Evolutionary conservation across 1,284 basidiomycete genomes (phyloP), one percentile per base, ranked within the genome.

Genomic region (Fomes fomentarius): DNA sequence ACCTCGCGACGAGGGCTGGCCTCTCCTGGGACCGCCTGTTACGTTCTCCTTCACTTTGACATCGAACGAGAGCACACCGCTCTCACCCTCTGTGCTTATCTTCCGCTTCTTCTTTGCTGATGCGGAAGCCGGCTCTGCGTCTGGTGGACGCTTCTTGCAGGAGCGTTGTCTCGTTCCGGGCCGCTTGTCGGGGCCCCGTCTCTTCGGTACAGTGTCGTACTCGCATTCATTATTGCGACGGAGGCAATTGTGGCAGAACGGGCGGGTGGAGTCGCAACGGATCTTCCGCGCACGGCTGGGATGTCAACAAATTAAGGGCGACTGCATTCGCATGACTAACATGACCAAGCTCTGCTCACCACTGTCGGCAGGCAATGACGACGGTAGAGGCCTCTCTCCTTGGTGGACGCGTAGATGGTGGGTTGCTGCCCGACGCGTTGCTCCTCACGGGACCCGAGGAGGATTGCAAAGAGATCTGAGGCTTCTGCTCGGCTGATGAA

Each of bases 131-230:
- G 62, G 57, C 24, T 68, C 65, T 28, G 80, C 80, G 60, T 87
- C 85, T 25, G 79, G 69, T 50, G 82, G 79, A 52, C 86, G 77
- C 75, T 87, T 89, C 81, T 91, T 91, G 79, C 85, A 89, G 54
- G 85, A 86, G 62, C 89, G 80, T 70, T 89, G 87, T 57, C 89
- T 80, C 59, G 87, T 91, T 24, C 89, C 89, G 56, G 90, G 90
- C 64, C 81, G 81, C 73, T 91, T 91, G 77, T 92, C 89, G 58
- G 89, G 89, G 5, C 90, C 90, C 52, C 89, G 81, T 54, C 89
- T 83, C 71, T 88, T 89, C 62, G 90, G 90, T 38, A 81, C 85
- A 30, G 82, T 76, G 68, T 92, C 89, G 70, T 91, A 92, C 70
- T 85, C 81, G 71, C 88, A 91, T 52, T 79, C 76, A 70, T 89